Evolutionary conservation across 306 rosid genomes (phyloP), one percentile per base, ranked within the genome.

Genomic region (Castanea mollissima): DNA sequence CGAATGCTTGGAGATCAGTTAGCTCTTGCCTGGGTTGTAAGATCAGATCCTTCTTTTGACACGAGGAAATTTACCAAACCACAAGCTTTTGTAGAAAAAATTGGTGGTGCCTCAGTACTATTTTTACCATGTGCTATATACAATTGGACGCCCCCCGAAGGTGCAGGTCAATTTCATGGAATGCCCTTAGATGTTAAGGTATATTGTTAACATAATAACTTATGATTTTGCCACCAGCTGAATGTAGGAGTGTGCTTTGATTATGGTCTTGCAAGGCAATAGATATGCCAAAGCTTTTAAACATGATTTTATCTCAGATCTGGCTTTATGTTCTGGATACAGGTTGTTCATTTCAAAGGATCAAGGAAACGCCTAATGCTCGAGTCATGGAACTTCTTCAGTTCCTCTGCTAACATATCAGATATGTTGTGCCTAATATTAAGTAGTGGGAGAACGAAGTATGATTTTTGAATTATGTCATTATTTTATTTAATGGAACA

Each of bases 71-170:
- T 92, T 82, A 72, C 88, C 23, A 90, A 74, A 88, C 64, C 90
- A 20, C 69, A 54, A 63, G 73, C 86, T n/a, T 95, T 92, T 82
- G 54, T 87, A 49, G 96, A 92, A 79, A 87, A 92, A 72, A 77
- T 92, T 69, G 87, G 82, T 4, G 92, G 88, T 60, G 78, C 94
- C 55, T 85, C 90, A 0, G 82, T 95, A 46, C 80, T 95, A 69
- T 95, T 95, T 86, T 83, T 91, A 82, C 97, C 99, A 4, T 95
- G 97, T 81, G 79, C 90, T 27, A 35, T 84, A 49, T 90, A 92
- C 87, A 92, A 95, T 72, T 95, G 98, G 98, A 95, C 99, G n/a
- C 98, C 97, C 0, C 99, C 98, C 9, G 99, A 95, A 85, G 98
- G 99, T 73, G 96, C 98, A 55, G 98, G 99, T 67, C 98, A 92